Percentiles rank a stretch among this genome's conserved stretches.
Evolutionary conservation across 352 stramenopile species (phyloP).

Genomic region (Phytophthora idaei): DNA sequence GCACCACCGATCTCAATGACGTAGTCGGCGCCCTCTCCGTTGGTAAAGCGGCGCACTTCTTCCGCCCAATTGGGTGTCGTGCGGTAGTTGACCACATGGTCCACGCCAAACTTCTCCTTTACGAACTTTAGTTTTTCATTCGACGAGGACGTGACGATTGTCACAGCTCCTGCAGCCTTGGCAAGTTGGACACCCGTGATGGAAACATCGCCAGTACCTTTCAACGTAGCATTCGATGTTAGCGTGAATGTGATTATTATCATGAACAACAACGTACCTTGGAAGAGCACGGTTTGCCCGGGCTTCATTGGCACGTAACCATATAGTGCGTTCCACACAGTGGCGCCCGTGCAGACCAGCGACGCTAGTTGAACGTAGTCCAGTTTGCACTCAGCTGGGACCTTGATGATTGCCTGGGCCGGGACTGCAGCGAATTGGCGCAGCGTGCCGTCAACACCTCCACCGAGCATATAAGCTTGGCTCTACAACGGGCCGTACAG

Average conservation of each 20-base stretch:
- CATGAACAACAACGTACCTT: neutral
- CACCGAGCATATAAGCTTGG: conserved; percentile 26
- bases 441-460: conserved; percentile 34
- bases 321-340: conserved; percentile 39
- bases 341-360: conserved; percentile 34
- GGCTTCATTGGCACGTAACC: conserved; percentile 31
- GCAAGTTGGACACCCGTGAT: conserved; percentile 37
- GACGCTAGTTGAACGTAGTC: conserved; percentile 34
- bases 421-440: conserved; percentile 33
- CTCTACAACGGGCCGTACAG: conserved; percentile 27
- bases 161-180: conserved; percentile 38
- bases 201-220: conserved; percentile 36
- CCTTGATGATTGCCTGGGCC: conserved; percentile 32
- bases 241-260: neutral
- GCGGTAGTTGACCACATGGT: conserved; percentile 43
- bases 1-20: conserved; percentile 42
- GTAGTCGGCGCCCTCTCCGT: conserved; percentile 36
- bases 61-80: conserved; percentile 38
- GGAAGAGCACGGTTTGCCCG: conserved; percentile 26
- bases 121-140: conserved; percentile 32
- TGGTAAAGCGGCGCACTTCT: conserved; percentile 29
- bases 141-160: conserved; percentile 40
- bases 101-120: conserved; percentile 36
- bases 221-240: neutral
- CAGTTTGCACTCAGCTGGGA: conserved; percentile 28